Base-by-base conservation (phyloP, 345 rosid species). In the Aquilaria malaccensis region DNA sequence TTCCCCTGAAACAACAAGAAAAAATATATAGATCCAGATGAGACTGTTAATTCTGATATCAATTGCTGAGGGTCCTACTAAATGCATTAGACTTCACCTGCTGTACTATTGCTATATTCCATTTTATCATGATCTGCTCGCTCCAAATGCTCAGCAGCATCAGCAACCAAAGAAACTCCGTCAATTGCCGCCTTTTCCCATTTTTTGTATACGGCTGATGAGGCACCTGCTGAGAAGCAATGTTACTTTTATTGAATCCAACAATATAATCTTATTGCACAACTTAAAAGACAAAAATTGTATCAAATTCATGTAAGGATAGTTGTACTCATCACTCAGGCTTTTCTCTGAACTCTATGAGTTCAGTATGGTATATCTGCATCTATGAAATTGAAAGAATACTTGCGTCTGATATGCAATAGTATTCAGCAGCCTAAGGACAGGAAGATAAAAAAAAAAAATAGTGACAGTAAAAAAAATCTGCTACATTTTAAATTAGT, bases 111-210 rank as follows among this genome's bases (percentile, higher is more conserved):
- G 45, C 74, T 82, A 73, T 49, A 67, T 67, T 83, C 80, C 70
- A 76, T 71, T 63, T 83, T 82, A 64, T 79, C 79, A 62, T 65
- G 71, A 54, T 80, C 69, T 32, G 83, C 66, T 67, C 85, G 85
- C 74, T 95, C 97, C 73, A 95, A 75, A 78, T 95, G 99, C 74
- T 88, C 99, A 67, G 99, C 97, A 72, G 99, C 99, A 72, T 91
- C 97, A 64, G 99, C 99, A 73, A 91, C 99, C 80, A 95, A 78
- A 60, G 99, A 91, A 78, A 91, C 99, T 63, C 99, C 99, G 73
- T 95, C 97, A 63, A 86, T 91, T 46, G 97, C 99, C 72, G 97
- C 97, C 76, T 83, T 82, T 82, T 95, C 99, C 99, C 99, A 95
- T 70, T 83, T 91, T 70, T 73, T 86, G 66, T 85, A 95, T 60